These are phyloP conservation scores for Aristolochia fimbriata DNA, from an alignment of 164 flowering plant species.

Conservation along the genomic window DNA sequence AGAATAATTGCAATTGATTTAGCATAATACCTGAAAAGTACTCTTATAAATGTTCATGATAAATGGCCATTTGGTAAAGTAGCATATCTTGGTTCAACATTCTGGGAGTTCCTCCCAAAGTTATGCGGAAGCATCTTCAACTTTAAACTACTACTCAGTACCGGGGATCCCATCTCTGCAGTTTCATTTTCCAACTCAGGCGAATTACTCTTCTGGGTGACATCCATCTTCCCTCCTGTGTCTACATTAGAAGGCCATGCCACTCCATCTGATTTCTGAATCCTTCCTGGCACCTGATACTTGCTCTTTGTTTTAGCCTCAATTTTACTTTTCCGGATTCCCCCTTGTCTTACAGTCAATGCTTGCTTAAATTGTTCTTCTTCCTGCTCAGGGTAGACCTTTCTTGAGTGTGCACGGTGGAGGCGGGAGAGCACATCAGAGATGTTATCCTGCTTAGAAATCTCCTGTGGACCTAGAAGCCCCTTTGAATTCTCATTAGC, in stretches of 20 bases:
- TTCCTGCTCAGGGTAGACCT: constrained; percentile 36
- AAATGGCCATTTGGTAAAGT: not conserved
- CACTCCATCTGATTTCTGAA: constrained; percentile 27
- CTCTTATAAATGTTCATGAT: too few relatives aligned
- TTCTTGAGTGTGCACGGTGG: constrained; percentile 28
- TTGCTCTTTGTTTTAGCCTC: constrained; percentile 42
- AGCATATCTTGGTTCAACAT: constrained; percentile 47
- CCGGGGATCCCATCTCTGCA: constrained; percentile 18
- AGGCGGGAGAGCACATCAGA: constrained; percentile 26
- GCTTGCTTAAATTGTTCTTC: constrained; percentile 59
- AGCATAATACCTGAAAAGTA: too few relatives aligned
- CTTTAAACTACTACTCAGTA: constrained; percentile 17
- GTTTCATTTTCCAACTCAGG: constrained; percentile 51
- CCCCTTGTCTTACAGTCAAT: constrained; percentile 49
- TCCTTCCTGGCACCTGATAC: constrained; percentile 31
- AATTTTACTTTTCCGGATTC: constrained; percentile 49
- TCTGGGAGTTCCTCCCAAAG: constrained; percentile 40
- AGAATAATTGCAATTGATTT: not conserved
- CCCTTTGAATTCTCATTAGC: constrained; percentile 17
- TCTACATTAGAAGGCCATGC: constrained; percentile 24
- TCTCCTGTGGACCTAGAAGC: constrained; percentile 17
- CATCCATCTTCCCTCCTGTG: constrained; percentile 30
- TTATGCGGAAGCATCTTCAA: constrained; percentile 31
- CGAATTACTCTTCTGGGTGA: constrained; percentile 31
- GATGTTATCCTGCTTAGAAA: constrained; percentile 28